A percentile compares a stretch with the other conserved stretches of the same genome.
Conservation (phyloP, 768 basidiomycete genomes). For the Collybia nuda region DNA sequence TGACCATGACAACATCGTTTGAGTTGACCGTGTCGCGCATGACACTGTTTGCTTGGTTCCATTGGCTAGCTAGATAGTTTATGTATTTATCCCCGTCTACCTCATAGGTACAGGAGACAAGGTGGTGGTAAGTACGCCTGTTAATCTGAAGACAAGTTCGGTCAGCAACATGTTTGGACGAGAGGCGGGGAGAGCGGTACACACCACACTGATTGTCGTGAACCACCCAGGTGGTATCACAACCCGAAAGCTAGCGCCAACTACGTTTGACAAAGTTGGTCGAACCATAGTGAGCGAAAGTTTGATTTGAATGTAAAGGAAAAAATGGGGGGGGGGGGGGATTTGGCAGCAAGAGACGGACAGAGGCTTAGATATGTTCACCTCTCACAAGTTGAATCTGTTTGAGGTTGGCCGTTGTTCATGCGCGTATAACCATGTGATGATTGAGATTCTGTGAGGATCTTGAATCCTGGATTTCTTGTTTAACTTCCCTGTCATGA, state of each 20-base stretch:
- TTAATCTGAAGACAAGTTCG: constrained; percentile 1
- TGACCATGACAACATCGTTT: constrained; percentile 1
- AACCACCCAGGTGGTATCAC: background rate
- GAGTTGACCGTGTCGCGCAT: constrained; percentile 6
- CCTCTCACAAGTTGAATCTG: too few relatives aligned
- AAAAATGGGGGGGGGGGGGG: too few relatives aligned
- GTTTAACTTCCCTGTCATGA: too few relatives aligned
- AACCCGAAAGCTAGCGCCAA: background rate
- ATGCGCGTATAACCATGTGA: too few relatives aligned
- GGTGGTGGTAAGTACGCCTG: constrained; percentile 13
- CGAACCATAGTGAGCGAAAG: background rate
- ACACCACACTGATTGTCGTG: background rate
- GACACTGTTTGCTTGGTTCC: constrained; percentile 4
- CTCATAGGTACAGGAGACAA: constrained; percentile 6
- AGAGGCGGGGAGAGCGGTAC: background rate
- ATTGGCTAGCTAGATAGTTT: constrained; percentile 2
- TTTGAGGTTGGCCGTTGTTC: too few relatives aligned
- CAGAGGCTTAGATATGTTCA: too few relatives aligned
- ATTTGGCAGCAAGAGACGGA: too few relatives aligned
- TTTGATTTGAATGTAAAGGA: too few relatives aligned
- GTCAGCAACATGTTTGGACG: background rate
- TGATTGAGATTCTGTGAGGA: too few relatives aligned
- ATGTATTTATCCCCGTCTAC: background rate
- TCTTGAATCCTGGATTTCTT: too few relatives aligned
- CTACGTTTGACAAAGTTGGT: background rate